Conservation (phyloP, 768 basidiomycete genomes). For the Chalciporus pseudorubinellus region DNA sequence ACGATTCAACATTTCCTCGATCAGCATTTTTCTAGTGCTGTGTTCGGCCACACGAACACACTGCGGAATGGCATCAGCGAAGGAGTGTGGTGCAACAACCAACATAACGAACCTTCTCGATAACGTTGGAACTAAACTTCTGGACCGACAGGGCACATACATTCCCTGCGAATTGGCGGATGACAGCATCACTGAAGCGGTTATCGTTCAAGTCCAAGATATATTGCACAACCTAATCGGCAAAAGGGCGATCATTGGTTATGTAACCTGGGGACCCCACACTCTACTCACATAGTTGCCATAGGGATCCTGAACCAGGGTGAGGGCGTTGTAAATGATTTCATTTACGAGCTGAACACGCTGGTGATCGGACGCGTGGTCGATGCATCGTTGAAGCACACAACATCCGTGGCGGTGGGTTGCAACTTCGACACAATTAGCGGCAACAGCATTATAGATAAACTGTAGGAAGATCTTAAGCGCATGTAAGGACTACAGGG, state of each 20-base stretch:
- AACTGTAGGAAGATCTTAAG: constrained; percentile 50
- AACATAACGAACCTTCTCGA: constrained; percentile 72
- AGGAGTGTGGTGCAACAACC: neutral
- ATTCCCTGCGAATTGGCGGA: constrained; percentile 96
- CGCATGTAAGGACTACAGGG: neutral
- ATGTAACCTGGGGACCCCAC: too few species aligned
- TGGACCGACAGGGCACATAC: constrained; percentile 97
- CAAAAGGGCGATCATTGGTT: neutral
- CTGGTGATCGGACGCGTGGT: constrained; percentile 95
- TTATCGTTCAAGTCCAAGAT: constrained; percentile 98
- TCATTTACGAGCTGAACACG: constrained; percentile 96
- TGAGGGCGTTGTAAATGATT: constrained; percentile 97
- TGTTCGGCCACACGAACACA: constrained; percentile 95
- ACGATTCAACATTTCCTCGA: constrained; percentile 93
- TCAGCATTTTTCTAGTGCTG: constrained; percentile 88
- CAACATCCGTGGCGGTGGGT: constrained; percentile 98
- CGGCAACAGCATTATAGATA: constrained; percentile 98
- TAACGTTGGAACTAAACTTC: constrained; percentile 99
- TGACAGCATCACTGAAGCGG: constrained; percentile 95
- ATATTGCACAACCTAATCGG: constrained; percentile 87
- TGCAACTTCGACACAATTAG: constrained; percentile 98
- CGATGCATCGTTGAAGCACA: constrained; percentile 96
- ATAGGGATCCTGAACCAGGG: constrained; percentile 95
- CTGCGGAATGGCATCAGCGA: constrained; percentile 29
- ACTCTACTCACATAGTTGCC: constrained; percentile 74